phyloP scores from a whole-genome alignment of 1,284 basidiomycete genomes.

The Ganoderma resinaceum region DNA sequence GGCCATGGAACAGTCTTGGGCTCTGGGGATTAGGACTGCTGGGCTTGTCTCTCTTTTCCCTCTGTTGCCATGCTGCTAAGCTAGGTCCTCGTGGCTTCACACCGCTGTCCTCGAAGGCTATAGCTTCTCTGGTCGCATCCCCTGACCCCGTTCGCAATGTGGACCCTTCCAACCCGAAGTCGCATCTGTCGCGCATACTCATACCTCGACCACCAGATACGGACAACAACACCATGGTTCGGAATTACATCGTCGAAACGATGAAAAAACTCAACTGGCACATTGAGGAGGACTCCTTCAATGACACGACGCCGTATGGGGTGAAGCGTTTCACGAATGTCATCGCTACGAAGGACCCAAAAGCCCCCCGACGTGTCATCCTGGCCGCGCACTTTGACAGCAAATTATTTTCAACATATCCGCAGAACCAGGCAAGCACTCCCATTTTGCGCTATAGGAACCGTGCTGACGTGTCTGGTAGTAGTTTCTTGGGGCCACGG shows the following conservation, averaged over 20 bases:
- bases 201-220: conserved; percentile 83
- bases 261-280: conserved; percentile 84
- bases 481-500: conserved; percentile 96
- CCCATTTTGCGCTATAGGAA: not conserved
- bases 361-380: conserved; percentile 84
- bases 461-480: conserved; percentile 24
- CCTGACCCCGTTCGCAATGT: conserved; percentile 72
- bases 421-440: conserved; percentile 71
- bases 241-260: conserved; percentile 76
- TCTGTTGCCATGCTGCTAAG: conserved; percentile 21
- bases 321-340: conserved; percentile 87
- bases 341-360: conserved; percentile 92
- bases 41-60: conserved; percentile 7
- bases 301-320: conserved; percentile 85
- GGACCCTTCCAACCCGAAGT: conserved; percentile 66
- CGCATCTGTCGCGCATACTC: conserved; percentile 82
- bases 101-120: conserved; percentile 57
- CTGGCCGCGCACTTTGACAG: conserved; percentile 96
- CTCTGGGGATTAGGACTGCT: conserved; percentile 17
- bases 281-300: conserved; percentile 84
- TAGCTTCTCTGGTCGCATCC: conserved; percentile 56
- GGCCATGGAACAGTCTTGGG: conserved; percentile 6
- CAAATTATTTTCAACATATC: conserved; percentile 83
- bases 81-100: conserved; percentile 47
- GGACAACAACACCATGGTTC: conserved; percentile 80